Base-by-base conservation (phyloP, 106 monocot genomes). In the Acanthochlamys bracteata region DNA sequence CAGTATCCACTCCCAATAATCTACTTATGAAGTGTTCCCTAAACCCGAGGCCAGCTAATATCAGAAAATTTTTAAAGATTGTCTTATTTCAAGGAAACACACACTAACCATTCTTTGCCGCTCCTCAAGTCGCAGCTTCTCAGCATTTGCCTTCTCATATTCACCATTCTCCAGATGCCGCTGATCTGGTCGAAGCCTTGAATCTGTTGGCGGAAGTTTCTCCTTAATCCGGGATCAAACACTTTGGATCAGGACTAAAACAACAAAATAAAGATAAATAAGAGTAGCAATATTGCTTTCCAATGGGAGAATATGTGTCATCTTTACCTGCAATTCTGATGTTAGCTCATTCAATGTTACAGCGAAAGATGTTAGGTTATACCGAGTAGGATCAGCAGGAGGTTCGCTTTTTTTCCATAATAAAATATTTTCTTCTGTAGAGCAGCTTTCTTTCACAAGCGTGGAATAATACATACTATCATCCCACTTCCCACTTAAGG, bases 171-270 rank as follows among this genome's bases (percentile, higher is more conserved):
- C 89, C 39, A 90, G 66, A 55, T 75, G 66, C 0, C 85, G 67
- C 65, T 90, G 90, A 59, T 90, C 90, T 65, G 85, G 90, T 52
- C 90, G 72, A 13, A 82, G 71, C 70, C 90, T 85, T 56, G 90
- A 85, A 75, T 90, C 90, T 11, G 79, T 85, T 13, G 89, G 89
- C 54, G 89, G 84, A 76, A 84, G 84, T 64, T 74, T 79, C 71
- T 71, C 84, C 84, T 89, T 68, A 39, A 82, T 69, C 63, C 52
- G 55, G 40, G 60, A 33, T 33, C 39, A 76, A 80, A 79, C 21
- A 66, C n/a, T 61, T 24, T 3, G 51, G 53, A 68, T 82, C 42
- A 78, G 56, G 10, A 63, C 55, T 57, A 45, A 53, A 65, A 40
- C 23, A 66, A 24, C 33, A 57, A 51, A 70, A 42, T 20, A 24